Conservation (phyloP, 805 yeast genomes). For the Teunomyces lycoperdinae region DNA sequence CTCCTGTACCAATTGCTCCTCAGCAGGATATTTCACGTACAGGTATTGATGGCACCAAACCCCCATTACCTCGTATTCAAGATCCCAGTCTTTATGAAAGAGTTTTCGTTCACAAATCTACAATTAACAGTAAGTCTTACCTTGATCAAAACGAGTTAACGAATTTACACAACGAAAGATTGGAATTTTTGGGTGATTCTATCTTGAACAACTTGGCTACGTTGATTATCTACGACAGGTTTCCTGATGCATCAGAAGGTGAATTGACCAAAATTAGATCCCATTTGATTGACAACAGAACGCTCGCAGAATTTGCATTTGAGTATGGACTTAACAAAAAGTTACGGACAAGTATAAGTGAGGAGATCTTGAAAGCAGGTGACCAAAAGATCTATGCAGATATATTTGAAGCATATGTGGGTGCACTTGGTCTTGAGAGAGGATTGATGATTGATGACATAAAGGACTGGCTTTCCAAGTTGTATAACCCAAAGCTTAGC, state of each 20-base stretch:
- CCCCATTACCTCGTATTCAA: constrained; percentile 65
- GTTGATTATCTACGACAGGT: constrained; percentile 57
- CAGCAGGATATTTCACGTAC: constrained; percentile 5
- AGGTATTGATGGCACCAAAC: constrained; percentile 29
- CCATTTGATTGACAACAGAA: constrained; percentile 67
- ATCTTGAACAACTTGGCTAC: constrained; percentile 73
- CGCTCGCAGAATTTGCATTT: constrained; percentile 66
- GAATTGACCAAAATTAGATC: constrained; percentile 70
- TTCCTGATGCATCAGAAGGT: constrained; percentile 79
- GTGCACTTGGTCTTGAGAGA: constrained; percentile 70
- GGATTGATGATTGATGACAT: constrained; percentile 46
- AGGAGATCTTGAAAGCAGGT: constrained; percentile 44
- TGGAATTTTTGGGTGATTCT: constrained; percentile 91
- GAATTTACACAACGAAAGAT: constrained; percentile 73
- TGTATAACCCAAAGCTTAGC: constrained; percentile 47
- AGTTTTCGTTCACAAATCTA: constrained; percentile 81
- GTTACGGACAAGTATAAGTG: constrained; percentile 51
- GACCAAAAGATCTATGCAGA: constrained; percentile 79
- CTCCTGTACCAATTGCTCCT: constrained; percentile 1
- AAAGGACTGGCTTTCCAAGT: constrained; percentile 52
- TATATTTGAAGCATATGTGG: constrained; percentile 90
- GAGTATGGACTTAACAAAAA: constrained; percentile 63
- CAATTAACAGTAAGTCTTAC: constrained; percentile 55
- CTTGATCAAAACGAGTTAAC: constrained; percentile 57
- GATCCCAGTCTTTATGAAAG: constrained; percentile 58